These are phyloP conservation scores for Phenoliferia sp. DNA, from an alignment of 1,284 basidiomycete species.

Conservation along the genomic window DNA sequence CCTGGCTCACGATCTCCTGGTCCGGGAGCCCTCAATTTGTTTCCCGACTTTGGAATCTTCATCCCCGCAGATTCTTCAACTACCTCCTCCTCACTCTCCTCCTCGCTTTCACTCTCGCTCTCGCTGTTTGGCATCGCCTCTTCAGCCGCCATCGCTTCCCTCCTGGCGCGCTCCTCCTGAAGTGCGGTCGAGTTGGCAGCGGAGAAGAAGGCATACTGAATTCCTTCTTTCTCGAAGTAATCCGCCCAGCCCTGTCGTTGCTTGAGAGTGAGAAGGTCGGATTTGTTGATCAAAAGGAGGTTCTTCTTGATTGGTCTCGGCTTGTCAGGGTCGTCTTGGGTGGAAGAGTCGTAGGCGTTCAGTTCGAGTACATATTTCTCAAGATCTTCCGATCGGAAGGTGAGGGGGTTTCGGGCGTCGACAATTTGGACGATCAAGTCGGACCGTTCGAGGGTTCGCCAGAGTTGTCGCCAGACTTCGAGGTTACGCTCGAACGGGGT, in stretches of 20 bases:
- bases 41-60: slow-evolving; percentile 35
- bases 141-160: slow-evolving; percentile 50
- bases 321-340: neutral
- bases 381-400: slow-evolving; percentile 87
- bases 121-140: slow-evolving; percentile 33
- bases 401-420: slow-evolving; percentile 85
- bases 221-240: slow-evolving; percentile 77
- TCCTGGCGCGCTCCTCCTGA: slow-evolving; percentile 60
- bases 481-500: slow-evolving; percentile 95
- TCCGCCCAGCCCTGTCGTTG: slow-evolving; percentile 88
- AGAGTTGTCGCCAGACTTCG: slow-evolving; percentile 93
- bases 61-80: slow-evolving; percentile 33
- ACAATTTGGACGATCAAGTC: slow-evolving; percentile 93
- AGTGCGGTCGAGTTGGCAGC: slow-evolving; percentile 82
- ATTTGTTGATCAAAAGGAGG: slow-evolving; percentile 90
- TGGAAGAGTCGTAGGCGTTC: slow-evolving; percentile 7
- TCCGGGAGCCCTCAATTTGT: slow-evolving; percentile 25
- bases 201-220: slow-evolving; percentile 93
- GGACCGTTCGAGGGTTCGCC: slow-evolving; percentile 89
- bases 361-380: slow-evolving; percentile 67
- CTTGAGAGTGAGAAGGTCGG: slow-evolving; percentile 80
- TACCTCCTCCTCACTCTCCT: slow-evolving; percentile 37
- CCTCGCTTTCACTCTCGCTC: slow-evolving; percentile 31
- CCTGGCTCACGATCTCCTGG: slow-evolving; percentile 25
- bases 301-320: slow-evolving; percentile 51